A percentile compares a stretch with the other conserved stretches of the same genome.
Evolutionary conservation across 306 rosid species (phyloP).

Genomic region (Datisca glomerata): DNA sequence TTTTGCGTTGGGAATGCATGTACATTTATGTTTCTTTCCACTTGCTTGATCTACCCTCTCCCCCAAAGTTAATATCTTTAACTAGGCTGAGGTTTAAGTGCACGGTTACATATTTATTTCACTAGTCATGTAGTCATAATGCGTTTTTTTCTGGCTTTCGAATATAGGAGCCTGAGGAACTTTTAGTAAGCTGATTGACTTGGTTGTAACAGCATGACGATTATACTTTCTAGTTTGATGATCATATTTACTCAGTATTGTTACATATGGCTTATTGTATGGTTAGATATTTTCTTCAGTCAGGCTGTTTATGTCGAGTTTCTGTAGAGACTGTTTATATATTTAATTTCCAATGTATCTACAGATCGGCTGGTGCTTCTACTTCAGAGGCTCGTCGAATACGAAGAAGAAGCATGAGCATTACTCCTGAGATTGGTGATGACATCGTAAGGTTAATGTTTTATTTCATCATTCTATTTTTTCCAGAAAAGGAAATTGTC

Average conservation of each 20-base stretch:
- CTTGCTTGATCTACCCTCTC: too few species aligned
- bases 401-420: slow-evolving; percentile 97
- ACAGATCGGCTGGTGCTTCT: slow-evolving; percentile 76
- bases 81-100: too few species aligned
- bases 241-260: background rate
- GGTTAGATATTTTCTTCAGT: background rate
- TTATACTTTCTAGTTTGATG: too few species aligned
- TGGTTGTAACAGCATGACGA: background rate
- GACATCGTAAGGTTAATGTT: slow-evolving; percentile 87
- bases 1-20: too few species aligned
- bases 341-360: slow-evolving; percentile 27
- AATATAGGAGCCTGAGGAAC: too few species aligned
- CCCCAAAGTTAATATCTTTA: too few species aligned
- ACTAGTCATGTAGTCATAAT: too few species aligned
- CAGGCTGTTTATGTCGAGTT: background rate
- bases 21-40: too few species aligned
- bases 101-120: too few species aligned
- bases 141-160: too few species aligned
- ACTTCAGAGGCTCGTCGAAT: slow-evolving; percentile 72
- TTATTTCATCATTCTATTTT: slow-evolving; percentile 15
- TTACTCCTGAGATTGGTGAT: slow-evolving; percentile 97
- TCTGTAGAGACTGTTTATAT: slow-evolving; percentile 6
- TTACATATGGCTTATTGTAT: background rate
- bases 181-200: too few species aligned
- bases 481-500: background rate